Base-by-base conservation (phyloP, 345 rosid genomes). In the Lepidium africanum region DNA sequence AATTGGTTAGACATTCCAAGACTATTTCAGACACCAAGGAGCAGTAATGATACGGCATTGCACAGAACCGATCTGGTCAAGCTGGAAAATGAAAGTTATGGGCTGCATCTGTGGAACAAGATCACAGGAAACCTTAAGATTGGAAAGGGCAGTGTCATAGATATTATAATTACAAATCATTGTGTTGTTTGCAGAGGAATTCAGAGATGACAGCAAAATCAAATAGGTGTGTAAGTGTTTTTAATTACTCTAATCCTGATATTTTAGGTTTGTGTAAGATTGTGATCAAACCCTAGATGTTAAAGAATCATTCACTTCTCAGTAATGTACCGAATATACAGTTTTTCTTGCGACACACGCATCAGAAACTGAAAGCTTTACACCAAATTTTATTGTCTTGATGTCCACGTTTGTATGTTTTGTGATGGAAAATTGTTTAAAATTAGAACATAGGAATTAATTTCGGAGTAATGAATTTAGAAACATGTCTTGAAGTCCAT, bases 31-130 rank as follows among this genome's bases (percentile, higher is more conserved):
- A 80, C 55, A 59, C 93, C 96, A 0, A 57, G 45, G 76, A 79
- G 53, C 42, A 48, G 37, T 5, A 63, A 47, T 11, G 76, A 61
- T 2, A 73, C 72, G 0, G 78, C 70, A 53, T 83, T 88, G 82
- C 83, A 74, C 5, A 65, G 78, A 15, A 78, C 83, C 1, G 83
- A 86, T 77, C 25, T 88, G 69, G 78, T 65, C 9, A 91, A 79
- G 76, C 73, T 92, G 40, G 82, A 80, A 0, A 63, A 30, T 10
- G 39, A 71, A 39, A 81, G 84, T 23, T 90, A 77, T 7, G 96
- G 90, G 14, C 59, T 90, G 16, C 98, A 92, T 49, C 62, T 92
- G 2, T 88, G 98, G 96, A 92, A 90, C 67, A 90, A 78, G 83
- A 85, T 80, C 56, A 90, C 85, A 58, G 67, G 67, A n/a, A 80